A percentile compares a stretch with the other conserved stretches of the same genome.
phyloP scores from a whole-genome alignment of 1,139 yeast genomes.

The Pichia sp. region DNA sequence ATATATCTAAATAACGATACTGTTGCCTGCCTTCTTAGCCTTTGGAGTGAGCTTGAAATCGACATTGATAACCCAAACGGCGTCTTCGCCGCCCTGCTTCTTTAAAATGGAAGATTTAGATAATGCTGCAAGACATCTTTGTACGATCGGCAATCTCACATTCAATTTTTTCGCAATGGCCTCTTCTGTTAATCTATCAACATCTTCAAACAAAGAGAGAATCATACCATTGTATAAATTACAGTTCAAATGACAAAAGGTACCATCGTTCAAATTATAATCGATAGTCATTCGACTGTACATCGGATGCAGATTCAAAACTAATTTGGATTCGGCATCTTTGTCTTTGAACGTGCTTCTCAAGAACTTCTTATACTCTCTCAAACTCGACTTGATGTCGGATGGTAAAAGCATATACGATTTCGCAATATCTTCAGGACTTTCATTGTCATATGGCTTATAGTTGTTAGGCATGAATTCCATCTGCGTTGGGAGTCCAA shows the following conservation, averaged over 20 bases:
- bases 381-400: no score
- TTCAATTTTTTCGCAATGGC: slow-evolving; percentile 1
- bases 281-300: slow-evolving; percentile 1
- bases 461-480: no score
- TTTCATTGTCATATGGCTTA: no score
- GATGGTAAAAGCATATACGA: no score
- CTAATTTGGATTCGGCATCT: no score
- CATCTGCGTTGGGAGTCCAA: no score
- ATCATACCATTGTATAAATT: slow-evolving; percentile 13
- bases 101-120: slow-evolving; percentile 1
- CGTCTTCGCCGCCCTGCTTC: neutral
- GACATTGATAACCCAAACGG: slow-evolving; percentile 2
- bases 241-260: neutral
- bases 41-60: neutral
- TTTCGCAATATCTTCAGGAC: no score
- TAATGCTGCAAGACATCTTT: slow-evolving; percentile 3
- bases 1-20: neutral
- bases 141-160: neutral
- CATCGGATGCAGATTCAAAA: no score
- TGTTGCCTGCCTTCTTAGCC: neutral
- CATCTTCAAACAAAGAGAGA: slow-evolving; percentile 6
- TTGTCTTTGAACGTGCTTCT: no score
- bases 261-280: neutral
- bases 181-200: neutral
- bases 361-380: no score